A percentile compares a stretch with the other conserved stretches of the same genome.
These are phyloP conservation scores for Saccharomycopsis fermentans DNA, from an alignment of 805 yeast genomes.

Conservation along the genomic window DNA sequence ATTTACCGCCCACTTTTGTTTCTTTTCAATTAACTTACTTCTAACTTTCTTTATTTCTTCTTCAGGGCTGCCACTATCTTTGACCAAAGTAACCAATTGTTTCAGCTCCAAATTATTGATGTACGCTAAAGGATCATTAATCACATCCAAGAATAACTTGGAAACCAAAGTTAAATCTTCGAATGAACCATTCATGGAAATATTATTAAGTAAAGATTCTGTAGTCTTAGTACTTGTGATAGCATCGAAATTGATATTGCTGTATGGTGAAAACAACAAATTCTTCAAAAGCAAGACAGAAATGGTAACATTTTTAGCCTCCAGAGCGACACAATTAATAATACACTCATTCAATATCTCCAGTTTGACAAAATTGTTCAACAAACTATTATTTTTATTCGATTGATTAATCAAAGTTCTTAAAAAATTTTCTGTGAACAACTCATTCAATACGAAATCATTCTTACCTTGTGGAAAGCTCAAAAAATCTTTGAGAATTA, in stretches of 20 bases:
- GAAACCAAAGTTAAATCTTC: conserved; percentile 17
- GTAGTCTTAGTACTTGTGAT: conserved; percentile 64
- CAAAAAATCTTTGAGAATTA: conserved; percentile 30
- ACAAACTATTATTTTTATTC: conserved; percentile 50
- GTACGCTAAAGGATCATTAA: conserved; percentile 19
- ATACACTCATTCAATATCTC: conserved; percentile 30
- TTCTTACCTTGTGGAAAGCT: conserved; percentile 15
- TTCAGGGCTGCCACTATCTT: conserved; percentile 18
- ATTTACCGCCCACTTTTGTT: conserved; percentile 53
- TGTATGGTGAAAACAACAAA: conserved; percentile 36
- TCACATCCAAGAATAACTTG: conserved; percentile 18
- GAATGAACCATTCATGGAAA: conserved; percentile 14
- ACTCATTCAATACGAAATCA: background rate
- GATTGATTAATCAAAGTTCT: conserved; percentile 71
- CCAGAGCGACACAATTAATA: conserved; percentile 21
- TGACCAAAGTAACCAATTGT: conserved; percentile 10
- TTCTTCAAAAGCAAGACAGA: conserved; percentile 26
- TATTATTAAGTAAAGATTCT: conserved; percentile 30
- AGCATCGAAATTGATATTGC: conserved; percentile 64
- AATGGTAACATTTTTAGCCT: conserved; percentile 26
- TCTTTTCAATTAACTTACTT: conserved; percentile 22
- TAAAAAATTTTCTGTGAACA: conserved; percentile 57
- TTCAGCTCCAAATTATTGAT: conserved; percentile 22
- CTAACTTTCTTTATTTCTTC: conserved; percentile 14
- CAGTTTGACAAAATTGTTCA: conserved; percentile 56